A percentile compares a stretch with the other conserved stretches of the same genome.
Conservation (phyloP, 352 stramenopile genomes). For the Globisporangium sylvaticum region DNA sequence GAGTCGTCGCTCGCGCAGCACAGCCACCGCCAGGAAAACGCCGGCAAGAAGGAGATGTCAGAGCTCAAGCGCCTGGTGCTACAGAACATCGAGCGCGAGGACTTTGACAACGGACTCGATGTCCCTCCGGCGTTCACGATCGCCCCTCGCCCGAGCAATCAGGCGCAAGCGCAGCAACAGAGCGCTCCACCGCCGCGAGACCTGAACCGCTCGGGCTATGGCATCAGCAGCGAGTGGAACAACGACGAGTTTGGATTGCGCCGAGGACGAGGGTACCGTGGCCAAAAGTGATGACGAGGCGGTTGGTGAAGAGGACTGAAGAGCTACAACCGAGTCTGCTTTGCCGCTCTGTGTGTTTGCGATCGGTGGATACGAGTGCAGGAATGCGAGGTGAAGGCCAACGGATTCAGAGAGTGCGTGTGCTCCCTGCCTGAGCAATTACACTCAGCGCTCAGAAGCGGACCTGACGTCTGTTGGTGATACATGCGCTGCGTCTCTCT, state of each 20-base stretch:
- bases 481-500: not conserved
- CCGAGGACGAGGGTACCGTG: constrained; percentile 62
- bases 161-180: constrained; percentile 3
- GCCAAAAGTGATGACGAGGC: constrained; percentile 38
- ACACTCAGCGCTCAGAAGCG: not conserved
- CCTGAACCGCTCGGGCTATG: constrained; percentile 46
- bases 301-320: not conserved
- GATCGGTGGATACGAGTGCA: not conserved
- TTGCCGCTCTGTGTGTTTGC: not conserved
- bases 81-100: constrained; percentile 83
- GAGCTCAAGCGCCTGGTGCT: constrained; percentile 86
- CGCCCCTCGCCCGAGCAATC: constrained; percentile 9
- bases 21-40: constrained; percentile 83
- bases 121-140: constrained; percentile 11
- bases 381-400: not conserved
- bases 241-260: constrained; percentile 80
- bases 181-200: constrained; percentile 24
- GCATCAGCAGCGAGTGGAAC: constrained; percentile 73
- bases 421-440: not conserved
- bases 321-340: not conserved
- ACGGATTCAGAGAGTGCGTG: not conserved
- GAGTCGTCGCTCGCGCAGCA: constrained; percentile 92
- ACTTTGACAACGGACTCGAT: constrained; percentile 37
- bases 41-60: constrained; percentile 82
- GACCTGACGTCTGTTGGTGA: not conserved